phyloP scores from a whole-genome alignment of 2,329 filamentous ascomycete species.

The Ceratocystis huliohia region DNA sequence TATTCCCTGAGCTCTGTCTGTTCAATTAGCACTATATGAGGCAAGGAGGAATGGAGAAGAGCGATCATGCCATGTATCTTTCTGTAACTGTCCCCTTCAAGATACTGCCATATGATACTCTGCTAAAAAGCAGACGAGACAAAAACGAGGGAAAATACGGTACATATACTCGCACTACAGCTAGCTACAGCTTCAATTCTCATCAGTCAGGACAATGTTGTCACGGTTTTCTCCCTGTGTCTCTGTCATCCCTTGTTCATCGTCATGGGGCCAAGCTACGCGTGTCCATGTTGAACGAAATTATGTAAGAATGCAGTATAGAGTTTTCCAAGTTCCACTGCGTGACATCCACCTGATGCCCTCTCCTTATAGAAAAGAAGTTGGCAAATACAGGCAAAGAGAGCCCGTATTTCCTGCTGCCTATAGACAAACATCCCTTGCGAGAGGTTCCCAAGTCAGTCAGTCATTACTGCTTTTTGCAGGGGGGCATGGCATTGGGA shows the following conservation, averaged over 20 bases:
- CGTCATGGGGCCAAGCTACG: not conserved
- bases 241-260: not conserved
- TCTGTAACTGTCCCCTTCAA: no score
- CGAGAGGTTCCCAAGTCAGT: not conserved
- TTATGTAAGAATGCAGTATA: not conserved
- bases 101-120: no score
- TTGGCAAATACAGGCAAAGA: no score
- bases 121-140: not conserved
- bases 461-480: not conserved
- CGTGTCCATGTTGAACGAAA: not conserved
- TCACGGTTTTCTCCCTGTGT: not conserved
- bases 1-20: not conserved
- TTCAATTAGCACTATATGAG: not conserved
- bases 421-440: not conserved
- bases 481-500: not conserved
- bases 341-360: not conserved
- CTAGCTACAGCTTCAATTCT: not conserved
- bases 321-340: not conserved
- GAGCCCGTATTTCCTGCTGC: not conserved
- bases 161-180: slow-evolving; percentile 3
- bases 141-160: not conserved
- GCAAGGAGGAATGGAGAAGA: not conserved
- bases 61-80: no score
- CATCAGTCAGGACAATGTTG: not conserved
- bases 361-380: no score